Base-by-base conservation (phyloP, 2,329 filamentous ascomycete genomes). In the Cytospora chrysosperma region DNA sequence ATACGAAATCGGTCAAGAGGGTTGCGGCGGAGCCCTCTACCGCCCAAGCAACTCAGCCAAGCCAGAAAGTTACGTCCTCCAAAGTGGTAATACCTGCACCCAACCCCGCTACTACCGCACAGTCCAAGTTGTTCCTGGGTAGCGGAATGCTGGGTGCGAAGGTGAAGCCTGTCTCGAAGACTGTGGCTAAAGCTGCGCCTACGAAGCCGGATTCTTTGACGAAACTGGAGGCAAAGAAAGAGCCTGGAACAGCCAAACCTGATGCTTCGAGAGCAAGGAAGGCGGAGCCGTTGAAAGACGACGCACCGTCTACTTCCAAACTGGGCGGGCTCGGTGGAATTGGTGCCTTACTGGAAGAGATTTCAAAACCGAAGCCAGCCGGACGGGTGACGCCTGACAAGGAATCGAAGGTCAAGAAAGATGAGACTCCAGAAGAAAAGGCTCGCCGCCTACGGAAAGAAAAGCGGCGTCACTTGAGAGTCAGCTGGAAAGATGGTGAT, bases 361-460 rank as follows among this genome's bases (percentile, higher is more conserved):
- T 79, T 17, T 75, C 78, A 4, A 82, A 84, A 62, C 76, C 81
- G 0, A 85, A 86, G 53, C 34, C 55, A 24, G 68, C 57, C 19
- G 61, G 64, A 15, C 64, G 64, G 13, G 58, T 58, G 21, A 64
- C 64, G 34, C 64, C 64, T n/a, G 64, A 66, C n/a, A 64, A 64
- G 50, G 64, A 66, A 27, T 56, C 61, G 17, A 66, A 64, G 50
- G 56, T 55, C 17, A 59, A 64, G 37, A 61, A 59, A 37, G 64
- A 66, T 0, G 90, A 93, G 73, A 92, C 88, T 0, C 78, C 86
- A 0, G 88, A 91, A 69, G 83, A 92, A 71, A 87, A 81, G 69
- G 78, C 81, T 1, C 89, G 86, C 70, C 85, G 91, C 13, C 77
- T 92, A 5, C 85, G 89, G 40, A 93, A 92, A 70, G 89, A 93